phyloP scores from a whole-genome alignment of 2,329 filamentous ascomycete genomes.

The Pestalotiopsis sp. region DNA sequence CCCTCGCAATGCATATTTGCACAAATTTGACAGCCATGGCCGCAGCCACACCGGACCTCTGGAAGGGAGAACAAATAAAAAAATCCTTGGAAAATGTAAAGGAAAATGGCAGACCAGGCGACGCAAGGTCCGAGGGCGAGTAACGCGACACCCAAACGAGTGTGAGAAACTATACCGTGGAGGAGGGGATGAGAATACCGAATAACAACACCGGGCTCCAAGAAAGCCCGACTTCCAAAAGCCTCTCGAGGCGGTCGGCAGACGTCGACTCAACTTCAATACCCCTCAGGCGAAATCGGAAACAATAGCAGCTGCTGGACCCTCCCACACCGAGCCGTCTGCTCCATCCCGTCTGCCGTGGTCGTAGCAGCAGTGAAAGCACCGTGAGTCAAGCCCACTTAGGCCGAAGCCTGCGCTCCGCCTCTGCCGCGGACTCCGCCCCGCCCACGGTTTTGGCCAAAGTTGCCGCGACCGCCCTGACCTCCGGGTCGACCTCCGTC shows the following conservation, averaged over 20 bases:
- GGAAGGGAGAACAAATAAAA: background rate
- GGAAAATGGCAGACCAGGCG: background rate
- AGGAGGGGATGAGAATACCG: constrained; percentile 3
- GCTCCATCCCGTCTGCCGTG: background rate
- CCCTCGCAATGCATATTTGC: constrained; percentile 27
- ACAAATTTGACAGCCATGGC: constrained; percentile 7
- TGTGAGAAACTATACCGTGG: constrained; percentile 17
- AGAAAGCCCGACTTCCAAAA: no score
- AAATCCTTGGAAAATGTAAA: background rate
- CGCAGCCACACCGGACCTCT: background rate
- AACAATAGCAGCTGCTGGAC: background rate
- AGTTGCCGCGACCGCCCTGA: constrained; percentile 69
- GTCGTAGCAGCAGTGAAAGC: background rate
- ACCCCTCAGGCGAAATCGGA: no score
- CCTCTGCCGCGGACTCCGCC: constrained; percentile 70
- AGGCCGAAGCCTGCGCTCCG: constrained; percentile 56
- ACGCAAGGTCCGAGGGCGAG: background rate
- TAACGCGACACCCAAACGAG: background rate
- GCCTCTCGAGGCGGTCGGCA: no score
- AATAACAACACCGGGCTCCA: background rate
- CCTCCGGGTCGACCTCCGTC: constrained; percentile 62
- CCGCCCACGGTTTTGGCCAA: constrained; percentile 68
- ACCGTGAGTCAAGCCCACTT: constrained; percentile 18
- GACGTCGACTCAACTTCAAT: no score
- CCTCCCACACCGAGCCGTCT: background rate